phyloP scores from a whole-genome alignment of 176 grass and related monocot species.

The Hordeum marinum region DNA sequence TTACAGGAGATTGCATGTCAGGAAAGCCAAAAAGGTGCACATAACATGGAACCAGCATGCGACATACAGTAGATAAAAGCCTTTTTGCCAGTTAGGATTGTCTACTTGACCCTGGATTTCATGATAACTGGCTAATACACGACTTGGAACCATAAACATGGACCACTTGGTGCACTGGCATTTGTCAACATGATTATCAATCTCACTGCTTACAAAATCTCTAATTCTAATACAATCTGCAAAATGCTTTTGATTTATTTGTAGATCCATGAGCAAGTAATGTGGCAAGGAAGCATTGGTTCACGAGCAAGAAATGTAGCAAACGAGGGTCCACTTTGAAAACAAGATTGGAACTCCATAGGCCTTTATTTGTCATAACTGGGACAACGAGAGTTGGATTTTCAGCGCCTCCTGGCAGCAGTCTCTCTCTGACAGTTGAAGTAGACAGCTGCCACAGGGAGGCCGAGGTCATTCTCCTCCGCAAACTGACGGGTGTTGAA shows the following conservation, averaged over 20 bases:
- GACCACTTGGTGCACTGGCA: not conserved
- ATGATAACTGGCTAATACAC: slow-evolving; percentile 3
- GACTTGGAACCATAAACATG: not conserved
- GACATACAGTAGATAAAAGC: slow-evolving; percentile 1
- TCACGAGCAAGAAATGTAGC: not conserved
- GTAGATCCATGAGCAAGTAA: not conserved
- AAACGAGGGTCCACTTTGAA: not conserved
- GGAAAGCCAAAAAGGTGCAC: slow-evolving; percentile 17
- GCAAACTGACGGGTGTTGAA: slow-evolving; percentile 85
- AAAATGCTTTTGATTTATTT: slow-evolving; percentile 44
- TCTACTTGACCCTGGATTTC: not conserved
- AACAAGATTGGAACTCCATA: not conserved
- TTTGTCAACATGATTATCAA: not conserved
- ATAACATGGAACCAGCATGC: not conserved
- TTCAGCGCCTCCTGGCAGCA: slow-evolving; percentile 71
- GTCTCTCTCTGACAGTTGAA: slow-evolving; percentile 91
- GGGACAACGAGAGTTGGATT: not conserved
- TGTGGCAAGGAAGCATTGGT: not conserved
- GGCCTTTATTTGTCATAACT: slow-evolving; percentile 18
- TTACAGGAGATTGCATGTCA: slow-evolving; percentile 23
- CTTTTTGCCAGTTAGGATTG: slow-evolving; percentile 1
- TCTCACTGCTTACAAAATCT: slow-evolving; percentile 7
- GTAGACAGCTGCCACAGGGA: slow-evolving; percentile 86
- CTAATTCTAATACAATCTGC: slow-evolving; percentile 22
- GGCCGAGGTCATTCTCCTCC: slow-evolving; percentile 65